Evolutionary conservation across 441 rosid species (phyloP).

Genomic region (Macaranga tanarius): DNA sequence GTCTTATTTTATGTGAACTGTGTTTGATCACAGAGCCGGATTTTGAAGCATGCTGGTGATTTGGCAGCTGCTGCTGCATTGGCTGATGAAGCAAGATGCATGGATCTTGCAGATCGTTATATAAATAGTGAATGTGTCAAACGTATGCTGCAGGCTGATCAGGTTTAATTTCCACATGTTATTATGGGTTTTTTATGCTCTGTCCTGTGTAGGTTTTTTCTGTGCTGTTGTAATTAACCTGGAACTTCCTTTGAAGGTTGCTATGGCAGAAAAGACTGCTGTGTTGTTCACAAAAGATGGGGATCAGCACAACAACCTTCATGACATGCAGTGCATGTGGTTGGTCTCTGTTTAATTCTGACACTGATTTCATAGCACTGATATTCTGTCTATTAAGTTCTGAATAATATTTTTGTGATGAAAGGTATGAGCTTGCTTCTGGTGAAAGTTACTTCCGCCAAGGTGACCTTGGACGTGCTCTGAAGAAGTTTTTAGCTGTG

Average conservation of each 20-base stretch:
- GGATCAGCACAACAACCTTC: constrained; percentile 97
- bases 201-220: constrained; percentile 11
- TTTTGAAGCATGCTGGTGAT: constrained; percentile 99
- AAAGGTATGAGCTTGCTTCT: constrained; percentile 99
- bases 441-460: constrained; percentile 98
- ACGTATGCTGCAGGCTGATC: constrained; percentile 99
- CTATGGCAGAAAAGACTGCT: constrained; percentile 93
- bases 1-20: not conserved
- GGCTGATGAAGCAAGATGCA: constrained; percentile 99
- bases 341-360: constrained; percentile 37
- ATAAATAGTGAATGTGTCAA: constrained; percentile 97
- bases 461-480: constrained; percentile 94
- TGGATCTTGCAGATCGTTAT: constrained; percentile 99
- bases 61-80: constrained; percentile 87
- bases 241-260: constrained; percentile 52
- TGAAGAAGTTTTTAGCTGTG: constrained; percentile 93
- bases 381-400: constrained; percentile 23
- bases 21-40: constrained; percentile 71
- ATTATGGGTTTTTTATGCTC: constrained; percentile 13
- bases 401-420: constrained; percentile 21
- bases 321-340: constrained; percentile 99
- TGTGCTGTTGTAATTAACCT: constrained; percentile 13
- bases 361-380: constrained; percentile 7
- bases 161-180: constrained; percentile 47
- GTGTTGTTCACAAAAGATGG: constrained; percentile 98